phyloP scores from a whole-genome alignment of 2,329 filamentous ascomycete species.

The Colletotrichum lentis region DNA sequence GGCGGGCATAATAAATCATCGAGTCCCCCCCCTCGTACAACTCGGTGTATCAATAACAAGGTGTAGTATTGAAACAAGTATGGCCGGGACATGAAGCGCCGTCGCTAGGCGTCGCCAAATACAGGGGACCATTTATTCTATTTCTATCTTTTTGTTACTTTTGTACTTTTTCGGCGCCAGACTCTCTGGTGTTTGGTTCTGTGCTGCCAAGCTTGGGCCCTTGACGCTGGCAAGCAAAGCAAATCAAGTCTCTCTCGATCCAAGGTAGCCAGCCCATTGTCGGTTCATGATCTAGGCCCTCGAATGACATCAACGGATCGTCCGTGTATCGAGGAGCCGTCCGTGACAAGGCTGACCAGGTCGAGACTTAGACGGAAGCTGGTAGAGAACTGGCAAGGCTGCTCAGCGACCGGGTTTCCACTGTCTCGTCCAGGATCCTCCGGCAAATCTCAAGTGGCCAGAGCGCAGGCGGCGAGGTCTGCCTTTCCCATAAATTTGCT shows the following conservation, averaged over 20 bases:
- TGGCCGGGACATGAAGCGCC: slow-evolving; percentile 14
- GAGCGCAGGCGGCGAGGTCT: not conserved
- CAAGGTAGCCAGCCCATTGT: slow-evolving; percentile 25
- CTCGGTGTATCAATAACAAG: slow-evolving; percentile 14
- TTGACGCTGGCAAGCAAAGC: slow-evolving; percentile 10
- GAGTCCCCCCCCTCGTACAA: slow-evolving; percentile 8
- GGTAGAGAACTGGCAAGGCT: slow-evolving; percentile 19
- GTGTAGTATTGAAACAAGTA: slow-evolving; percentile 33
- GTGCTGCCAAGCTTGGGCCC: slow-evolving; percentile 6
- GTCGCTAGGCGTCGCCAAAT: slow-evolving; percentile 17
- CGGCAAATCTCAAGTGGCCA: slow-evolving; percentile 8
- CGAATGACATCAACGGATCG: slow-evolving; percentile 16
- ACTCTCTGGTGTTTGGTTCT: slow-evolving; percentile 1
- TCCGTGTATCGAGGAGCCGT: not conserved
- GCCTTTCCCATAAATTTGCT: slow-evolving; percentile 1
- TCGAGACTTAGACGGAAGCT: slow-evolving; percentile 3
- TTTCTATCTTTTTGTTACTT: no score
- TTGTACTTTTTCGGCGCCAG: not conserved
- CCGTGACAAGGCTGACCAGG: slow-evolving; percentile 24
- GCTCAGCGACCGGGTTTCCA: slow-evolving; percentile 27
- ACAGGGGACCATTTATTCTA: slow-evolving; percentile 9
- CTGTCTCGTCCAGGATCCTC: slow-evolving; percentile 29
- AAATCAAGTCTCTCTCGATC: slow-evolving; percentile 11
- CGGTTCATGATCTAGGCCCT: slow-evolving; percentile 13
- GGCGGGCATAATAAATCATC: slow-evolving; percentile 16